Percentiles rank a stretch among this genome's conserved stretches.
Conservation (phyloP, 108 stramenopile species). For the Skeletonema tropicum region DNA sequence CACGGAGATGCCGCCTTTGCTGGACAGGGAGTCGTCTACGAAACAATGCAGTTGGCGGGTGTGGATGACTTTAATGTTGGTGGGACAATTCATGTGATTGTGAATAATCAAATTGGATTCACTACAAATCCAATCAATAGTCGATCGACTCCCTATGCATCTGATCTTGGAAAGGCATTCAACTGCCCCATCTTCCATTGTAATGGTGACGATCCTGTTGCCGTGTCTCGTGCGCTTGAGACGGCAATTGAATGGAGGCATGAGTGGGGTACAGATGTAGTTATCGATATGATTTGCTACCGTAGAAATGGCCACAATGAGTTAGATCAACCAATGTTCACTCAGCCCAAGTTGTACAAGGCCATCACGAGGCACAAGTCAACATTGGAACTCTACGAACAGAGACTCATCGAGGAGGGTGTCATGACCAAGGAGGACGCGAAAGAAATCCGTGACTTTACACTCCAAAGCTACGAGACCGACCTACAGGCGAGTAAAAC, state of each 20-base stretch:
- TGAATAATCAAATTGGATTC: constrained; percentile 99
- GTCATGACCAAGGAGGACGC: constrained; percentile 83
- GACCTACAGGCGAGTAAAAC: constrained; percentile 94
- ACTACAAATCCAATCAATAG: constrained; percentile 96
- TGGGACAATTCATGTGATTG: constrained; percentile 99
- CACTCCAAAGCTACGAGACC: constrained; percentile 83
- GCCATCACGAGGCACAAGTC: constrained; percentile 89
- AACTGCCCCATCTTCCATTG: constrained; percentile 99
- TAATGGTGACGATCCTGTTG: constrained; percentile 98
- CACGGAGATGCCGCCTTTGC: constrained; percentile 99
- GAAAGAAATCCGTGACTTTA: constrained; percentile 84
- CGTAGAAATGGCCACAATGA: constrained; percentile 99
- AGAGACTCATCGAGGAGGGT: constrained; percentile 80
- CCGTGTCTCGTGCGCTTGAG: constrained; percentile 95
- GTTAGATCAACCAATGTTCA: constrained; percentile 98
- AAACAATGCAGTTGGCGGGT: constrained; percentile 96
- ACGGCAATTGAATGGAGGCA: constrained; percentile 98
- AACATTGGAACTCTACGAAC: constrained; percentile 88
- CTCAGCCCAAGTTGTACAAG: constrained; percentile 96
- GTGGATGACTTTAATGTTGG: constrained; percentile 94
- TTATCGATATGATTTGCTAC: constrained; percentile 99
- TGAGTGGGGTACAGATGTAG: constrained; percentile 95
- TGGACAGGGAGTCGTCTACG: constrained; percentile 98
- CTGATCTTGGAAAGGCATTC: constrained; percentile 98
- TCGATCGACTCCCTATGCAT: constrained; percentile 95